These are phyloP conservation scores for Podospora australis DNA, from an alignment of 495 filamentous ascomycete genomes.

Conservation along the genomic window DNA sequence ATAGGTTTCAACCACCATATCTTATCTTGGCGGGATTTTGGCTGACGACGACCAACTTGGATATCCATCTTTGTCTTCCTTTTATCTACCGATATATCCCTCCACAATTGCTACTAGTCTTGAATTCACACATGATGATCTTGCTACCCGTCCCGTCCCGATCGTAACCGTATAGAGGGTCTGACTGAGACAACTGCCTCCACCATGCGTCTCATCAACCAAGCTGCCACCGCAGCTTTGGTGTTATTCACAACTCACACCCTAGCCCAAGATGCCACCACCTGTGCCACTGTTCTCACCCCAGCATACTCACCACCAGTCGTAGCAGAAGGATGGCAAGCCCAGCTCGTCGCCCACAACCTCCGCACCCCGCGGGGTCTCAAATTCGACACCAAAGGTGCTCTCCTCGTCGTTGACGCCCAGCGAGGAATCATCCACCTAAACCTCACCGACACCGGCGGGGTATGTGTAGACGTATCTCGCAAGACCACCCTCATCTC, in stretches of 20 bases:
- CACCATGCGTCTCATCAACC: conserved; percentile 4
- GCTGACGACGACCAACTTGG: not conserved
- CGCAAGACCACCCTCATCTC: conserved; percentile 20
- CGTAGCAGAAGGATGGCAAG: conserved; percentile 51
- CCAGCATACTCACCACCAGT: conserved; percentile 10
- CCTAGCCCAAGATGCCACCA: not conserved
- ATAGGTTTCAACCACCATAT: not conserved
- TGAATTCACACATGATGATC: too few relatives aligned
- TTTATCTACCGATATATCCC: too few relatives aligned
- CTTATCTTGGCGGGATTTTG: not conserved
- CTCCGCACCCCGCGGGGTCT: conserved; percentile 52
- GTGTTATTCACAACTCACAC: not conserved
- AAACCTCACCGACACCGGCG: conserved; percentile 40
- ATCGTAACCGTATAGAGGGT: not conserved
- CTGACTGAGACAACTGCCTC: too few relatives aligned
- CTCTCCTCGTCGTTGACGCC: conserved; percentile 55
- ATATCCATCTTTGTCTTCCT: too few relatives aligned
- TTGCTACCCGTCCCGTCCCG: too few relatives aligned
- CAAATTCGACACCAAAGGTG: conserved; percentile 52
- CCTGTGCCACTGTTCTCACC: not conserved
- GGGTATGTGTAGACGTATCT: conserved; percentile 35
- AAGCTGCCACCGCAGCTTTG: conserved; percentile 4
- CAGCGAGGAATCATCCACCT: conserved; percentile 50
- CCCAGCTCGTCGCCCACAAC: conserved; percentile 47
- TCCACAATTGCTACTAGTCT: too few relatives aligned